Evolutionary conservation across 768 basidiomycete species (phyloP).

Genomic region (Boletellus sp.): DNA sequence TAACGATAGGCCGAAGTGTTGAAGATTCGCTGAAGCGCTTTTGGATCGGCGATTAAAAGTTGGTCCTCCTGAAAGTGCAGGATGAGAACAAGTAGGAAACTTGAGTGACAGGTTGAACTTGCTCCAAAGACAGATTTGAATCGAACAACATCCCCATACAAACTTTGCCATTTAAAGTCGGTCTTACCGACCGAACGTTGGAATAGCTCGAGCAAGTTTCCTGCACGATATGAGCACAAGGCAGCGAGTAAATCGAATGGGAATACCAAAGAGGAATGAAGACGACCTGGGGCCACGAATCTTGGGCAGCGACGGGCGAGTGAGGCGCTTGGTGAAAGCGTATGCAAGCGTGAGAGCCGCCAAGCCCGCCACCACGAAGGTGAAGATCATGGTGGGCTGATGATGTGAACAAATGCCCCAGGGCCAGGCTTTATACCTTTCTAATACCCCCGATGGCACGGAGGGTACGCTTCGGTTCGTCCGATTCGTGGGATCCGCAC

Average conservation of each 20-base stretch:
- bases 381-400: constrained; percentile 9
- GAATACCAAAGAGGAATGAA: constrained; percentile 20
- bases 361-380: not conserved
- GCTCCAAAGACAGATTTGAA: constrained; percentile 28
- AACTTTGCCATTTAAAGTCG: constrained; percentile 30
- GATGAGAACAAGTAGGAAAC: constrained; percentile 5
- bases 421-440: not conserved
- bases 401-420: not conserved
- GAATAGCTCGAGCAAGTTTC: constrained; percentile 28
- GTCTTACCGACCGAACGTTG: constrained; percentile 24
- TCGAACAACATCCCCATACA: constrained; percentile 29
- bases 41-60: constrained; percentile 45
- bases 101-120: not conserved
- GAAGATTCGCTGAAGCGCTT: constrained; percentile 39
- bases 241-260: constrained; percentile 7
- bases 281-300: constrained; percentile 20
- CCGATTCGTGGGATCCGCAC: not conserved
- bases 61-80: constrained; percentile 36
- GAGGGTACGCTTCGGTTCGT: not conserved
- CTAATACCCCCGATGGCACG: constrained; percentile 5
- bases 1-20: constrained; percentile 38
- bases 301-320: constrained; percentile 9
- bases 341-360: constrained; percentile 1
- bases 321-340: not conserved
- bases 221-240: constrained; percentile 21